Base-by-base conservation (phyloP, 805 yeast species). In the Saccharomycopsis sp. region DNA sequence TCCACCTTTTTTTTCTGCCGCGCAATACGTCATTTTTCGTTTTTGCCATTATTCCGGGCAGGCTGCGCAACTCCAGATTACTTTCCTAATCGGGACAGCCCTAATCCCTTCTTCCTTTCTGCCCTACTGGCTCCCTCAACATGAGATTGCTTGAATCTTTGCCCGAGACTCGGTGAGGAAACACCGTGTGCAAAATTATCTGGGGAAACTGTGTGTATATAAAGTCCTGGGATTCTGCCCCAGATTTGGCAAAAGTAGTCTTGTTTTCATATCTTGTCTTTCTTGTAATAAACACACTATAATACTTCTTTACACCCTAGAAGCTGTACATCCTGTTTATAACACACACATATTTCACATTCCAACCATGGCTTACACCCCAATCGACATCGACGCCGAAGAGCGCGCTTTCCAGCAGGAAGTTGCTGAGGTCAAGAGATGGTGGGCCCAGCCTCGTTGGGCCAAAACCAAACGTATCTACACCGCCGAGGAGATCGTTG, bases 391-490 rank as follows among this genome's bases (percentile, higher is more conserved):
- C 50, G 75, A 80, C 64, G 76, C 77, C 63, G 94, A 87, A 73
- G 89, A 87, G 68, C 71, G 70, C 60, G 75, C 73, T 66, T 87
- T 76, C 80, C 82, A 84, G 67, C 71, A 76, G 51, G 91, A 90
- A 69, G 86, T 89, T 59, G 77, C 79, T 41, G 88, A 83, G 46
- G 84, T 92, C 68, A 82, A 85, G 63, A 68, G 82, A 68, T 92
- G 98, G 98, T 92, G 98, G 98, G 68, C 87, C 7, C 81, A 85
- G 69, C 95, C 97, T 62, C 87, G 98, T 71, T 92, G 97, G 97
- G 75, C 73, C 58, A 81, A 85, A 66, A 88, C 96, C 65, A 89
- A 85, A 75, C 85, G 99, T 70, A 86, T 85, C 68, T 92, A 92
- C 76, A 71, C 89, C 50, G 87, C 97, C 37, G 89, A 85, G 70